These are phyloP conservation scores for Tolypocladium album DNA, from an alignment of 2,329 filamentous ascomycete species.

Conservation along the genomic window DNA sequence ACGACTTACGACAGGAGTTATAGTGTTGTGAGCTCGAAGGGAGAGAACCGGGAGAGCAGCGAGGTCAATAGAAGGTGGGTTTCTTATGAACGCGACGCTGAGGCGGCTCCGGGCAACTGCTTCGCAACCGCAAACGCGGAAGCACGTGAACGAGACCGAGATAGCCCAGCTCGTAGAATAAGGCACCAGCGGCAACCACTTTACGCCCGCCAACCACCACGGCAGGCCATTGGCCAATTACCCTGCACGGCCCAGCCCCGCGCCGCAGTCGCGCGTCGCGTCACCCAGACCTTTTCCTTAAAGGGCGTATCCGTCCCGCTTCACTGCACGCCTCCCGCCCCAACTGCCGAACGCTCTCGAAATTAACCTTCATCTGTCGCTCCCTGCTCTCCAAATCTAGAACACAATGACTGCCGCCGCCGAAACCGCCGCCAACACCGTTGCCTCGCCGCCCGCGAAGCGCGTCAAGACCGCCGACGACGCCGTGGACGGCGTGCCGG, in stretches of 20 bases:
- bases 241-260: neutral
- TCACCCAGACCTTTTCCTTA: neutral
- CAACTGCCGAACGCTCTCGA: neutral
- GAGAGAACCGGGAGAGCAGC: too few species aligned
- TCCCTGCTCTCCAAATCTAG: neutral
- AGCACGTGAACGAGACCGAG: too few species aligned
- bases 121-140: too few species aligned
- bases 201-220: neutral
- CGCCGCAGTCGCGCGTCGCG: neutral
- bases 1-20: too few species aligned
- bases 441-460: conserved; percentile 65
- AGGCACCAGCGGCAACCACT: neutral
- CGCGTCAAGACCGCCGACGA: conserved; percentile 54
- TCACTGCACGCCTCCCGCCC: neutral
- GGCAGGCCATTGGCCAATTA: neutral
- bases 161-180: too few species aligned
- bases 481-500: conserved; percentile 35
- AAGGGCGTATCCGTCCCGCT: neutral
- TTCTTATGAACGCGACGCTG: too few species aligned
- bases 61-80: too few species aligned
- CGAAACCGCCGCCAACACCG: conserved; percentile 37
- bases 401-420: conserved; percentile 13
- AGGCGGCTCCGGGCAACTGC: too few species aligned
- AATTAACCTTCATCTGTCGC: neutral
- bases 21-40: too few species aligned